Percentiles rank a stretch among this genome's conserved stretches.
phyloP scores from a whole-genome alignment of 2,329 filamentous ascomycete species.

The Aspergillus neotritici region DNA sequence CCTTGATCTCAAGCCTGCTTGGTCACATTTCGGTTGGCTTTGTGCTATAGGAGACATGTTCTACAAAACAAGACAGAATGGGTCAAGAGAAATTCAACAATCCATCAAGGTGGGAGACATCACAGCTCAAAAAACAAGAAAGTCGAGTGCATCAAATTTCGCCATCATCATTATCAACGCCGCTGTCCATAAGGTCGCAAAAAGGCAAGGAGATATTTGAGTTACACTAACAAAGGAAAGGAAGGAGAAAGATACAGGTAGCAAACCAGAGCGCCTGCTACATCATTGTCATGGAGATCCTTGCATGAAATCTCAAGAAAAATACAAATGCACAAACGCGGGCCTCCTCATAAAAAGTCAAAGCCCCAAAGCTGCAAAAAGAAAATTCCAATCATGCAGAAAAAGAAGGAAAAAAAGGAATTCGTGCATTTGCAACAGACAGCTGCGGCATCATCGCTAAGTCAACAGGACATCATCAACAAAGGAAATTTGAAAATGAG shows the following conservation, averaged over 20 bases:
- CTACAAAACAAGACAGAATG: constrained; percentile 13
- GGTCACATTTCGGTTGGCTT: constrained; percentile 17
- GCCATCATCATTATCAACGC: constrained; percentile 4
- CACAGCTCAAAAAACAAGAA: no score
- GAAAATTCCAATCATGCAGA: constrained; percentile 6
- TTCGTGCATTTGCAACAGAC: background rate
- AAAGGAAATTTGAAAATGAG: constrained; percentile 15
- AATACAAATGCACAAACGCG: constrained; percentile 4
- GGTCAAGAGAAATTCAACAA: constrained; percentile 8
- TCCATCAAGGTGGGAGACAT: background rate
- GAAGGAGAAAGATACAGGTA: constrained; percentile 2
- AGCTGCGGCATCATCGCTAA: constrained; percentile 13
- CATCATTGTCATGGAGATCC: constrained; percentile 3
- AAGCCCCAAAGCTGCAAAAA: constrained; percentile 3
- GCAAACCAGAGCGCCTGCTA: constrained; percentile 1
- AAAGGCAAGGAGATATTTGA: constrained; percentile 2
- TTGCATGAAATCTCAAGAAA: constrained; percentile 8
- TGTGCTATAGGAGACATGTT: constrained; percentile 4
- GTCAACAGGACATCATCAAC: constrained; percentile 8
- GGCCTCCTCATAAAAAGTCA: constrained; percentile 2
- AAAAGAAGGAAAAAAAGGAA: background rate
- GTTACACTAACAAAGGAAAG: constrained; percentile 12
- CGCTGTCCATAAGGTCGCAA: no score
- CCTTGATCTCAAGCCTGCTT: constrained; percentile 23
- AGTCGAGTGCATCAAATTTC: no score